Evolutionary conservation across 805 yeast genomes (phyloP), one percentile per base, ranked within the genome.

Genomic region (Hanseniaspora vineae): DNA sequence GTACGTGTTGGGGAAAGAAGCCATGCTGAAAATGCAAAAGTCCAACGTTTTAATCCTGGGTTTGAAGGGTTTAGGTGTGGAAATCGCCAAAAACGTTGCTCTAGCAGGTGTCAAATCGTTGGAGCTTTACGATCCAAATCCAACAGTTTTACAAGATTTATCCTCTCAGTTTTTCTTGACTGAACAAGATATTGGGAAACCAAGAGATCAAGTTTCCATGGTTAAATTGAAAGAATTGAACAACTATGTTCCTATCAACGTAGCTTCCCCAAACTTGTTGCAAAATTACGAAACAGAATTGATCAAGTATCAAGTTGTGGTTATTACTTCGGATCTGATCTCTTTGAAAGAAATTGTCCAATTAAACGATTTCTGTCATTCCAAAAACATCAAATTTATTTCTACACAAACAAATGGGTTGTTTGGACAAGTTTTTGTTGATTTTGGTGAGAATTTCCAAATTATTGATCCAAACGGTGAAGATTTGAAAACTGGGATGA

Each of bases 31-130:
- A 65, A 85, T 92, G 97, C 96, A 89, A 58, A 74, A 77, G 54
- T 88, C 97, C 23, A 87, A 84, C 57, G 96, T 92, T n/a, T 75
- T 92, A 45, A 73, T 92, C 44, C 77, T 89, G 52, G 98, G 99
- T 3, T 70, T 90, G 49, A 81, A 79, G 61, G 99, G 99, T 44
- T 70, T 92, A 44, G 99, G 99, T 59, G 76, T 86, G 42, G 99
- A 92, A 67, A 87, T 92, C 49, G 97, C 98, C 20, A 92, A 92
- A 68, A 92, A 92, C 66, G 87, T 92, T 48, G 94, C 96, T 0
- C 72, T 92, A 37, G 98, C 98, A 2, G 99, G 99, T 59, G 98
- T 92, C 57, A 92, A 92, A 69, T 81, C 95, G 9, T 69, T 92
- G 56, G 71, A 94, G 8, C 65, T 92, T 32, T 86, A 81, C 62